A percentile compares a stretch with the other conserved stretches of the same genome.
Evolutionary conservation across 2,329 filamentous ascomycete species (phyloP).

Genomic region (Neonectria punicea): DNA sequence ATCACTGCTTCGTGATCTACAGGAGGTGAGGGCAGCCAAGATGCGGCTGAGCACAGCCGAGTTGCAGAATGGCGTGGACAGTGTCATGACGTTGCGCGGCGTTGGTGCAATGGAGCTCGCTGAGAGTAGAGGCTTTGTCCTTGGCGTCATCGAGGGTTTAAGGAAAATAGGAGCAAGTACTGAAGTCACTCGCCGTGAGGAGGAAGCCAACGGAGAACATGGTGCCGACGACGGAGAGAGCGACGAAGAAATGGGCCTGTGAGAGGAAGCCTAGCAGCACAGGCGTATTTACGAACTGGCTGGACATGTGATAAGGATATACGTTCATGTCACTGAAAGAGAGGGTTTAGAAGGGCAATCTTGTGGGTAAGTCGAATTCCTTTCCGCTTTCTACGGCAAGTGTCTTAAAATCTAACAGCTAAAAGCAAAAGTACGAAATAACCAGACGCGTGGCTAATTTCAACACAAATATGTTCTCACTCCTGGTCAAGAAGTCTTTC

Average conservation of each 20-base stretch:
- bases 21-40: constrained; percentile 91
- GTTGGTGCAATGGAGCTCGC: constrained; percentile 94
- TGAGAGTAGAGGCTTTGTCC: constrained; percentile 85
- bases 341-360: background rate
- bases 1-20: constrained; percentile 79
- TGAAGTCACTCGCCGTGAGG: constrained; percentile 80
- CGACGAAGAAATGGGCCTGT: constrained; percentile 64
- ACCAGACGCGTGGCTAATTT: background rate
- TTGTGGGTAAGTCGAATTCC: constrained; percentile 8
- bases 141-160: constrained; percentile 87
- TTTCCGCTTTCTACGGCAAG: background rate
- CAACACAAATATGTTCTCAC: background rate
- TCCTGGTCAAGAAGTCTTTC: constrained; percentile 19
- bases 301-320: background rate
- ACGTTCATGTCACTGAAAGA: background rate
- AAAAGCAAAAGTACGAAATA: background rate
- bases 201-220: constrained; percentile 74
- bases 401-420: background rate
- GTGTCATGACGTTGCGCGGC: constrained; percentile 75
- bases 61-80: constrained; percentile 75
- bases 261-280: constrained; percentile 19
- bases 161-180: constrained; percentile 84
- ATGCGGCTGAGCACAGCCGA: constrained; percentile 79
- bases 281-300: background rate
- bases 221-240: constrained; percentile 72